Evolutionary conservation across 2,329 filamentous ascomycete species (phyloP).

Genomic region (Alternaria sp.): DNA sequence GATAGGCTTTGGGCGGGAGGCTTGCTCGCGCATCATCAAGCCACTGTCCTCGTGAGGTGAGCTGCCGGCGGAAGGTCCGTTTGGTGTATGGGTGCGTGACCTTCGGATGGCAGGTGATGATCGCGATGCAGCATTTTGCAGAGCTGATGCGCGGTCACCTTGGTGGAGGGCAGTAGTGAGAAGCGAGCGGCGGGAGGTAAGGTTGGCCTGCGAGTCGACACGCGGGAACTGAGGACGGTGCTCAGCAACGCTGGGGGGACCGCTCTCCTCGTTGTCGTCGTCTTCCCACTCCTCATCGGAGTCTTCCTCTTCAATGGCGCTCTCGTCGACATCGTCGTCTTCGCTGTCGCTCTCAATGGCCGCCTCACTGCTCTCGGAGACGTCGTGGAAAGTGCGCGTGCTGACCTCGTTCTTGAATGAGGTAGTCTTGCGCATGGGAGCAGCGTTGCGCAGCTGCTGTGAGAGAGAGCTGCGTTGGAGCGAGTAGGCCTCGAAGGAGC

Average conservation of each 20-base stretch:
- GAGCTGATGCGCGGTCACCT: slow-evolving; percentile 72
- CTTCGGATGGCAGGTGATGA: slow-evolving; percentile 64
- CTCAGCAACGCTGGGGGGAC: slow-evolving; percentile 82
- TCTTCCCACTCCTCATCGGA: slow-evolving; percentile 65
- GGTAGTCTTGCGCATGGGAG: slow-evolving; percentile 73
- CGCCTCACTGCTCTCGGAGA: slow-evolving; percentile 65
- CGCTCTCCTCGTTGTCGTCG: slow-evolving; percentile 77
- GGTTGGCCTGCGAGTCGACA: slow-evolving; percentile 85
- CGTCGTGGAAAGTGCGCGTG: slow-evolving; percentile 69
- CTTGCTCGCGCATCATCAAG: slow-evolving; percentile 66
- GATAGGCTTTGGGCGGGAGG: slow-evolving; percentile 82
- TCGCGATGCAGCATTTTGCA: slow-evolving; percentile 71
- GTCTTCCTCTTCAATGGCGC: slow-evolving; percentile 69
- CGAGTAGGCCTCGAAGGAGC: slow-evolving; percentile 70
- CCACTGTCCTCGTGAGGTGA: slow-evolving; percentile 62
- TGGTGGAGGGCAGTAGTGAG: slow-evolving; percentile 90
- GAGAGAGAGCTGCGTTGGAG: slow-evolving; percentile 63
- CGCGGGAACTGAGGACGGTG: slow-evolving; percentile 80
- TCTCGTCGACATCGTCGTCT: slow-evolving; percentile 66
- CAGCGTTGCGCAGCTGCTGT: slow-evolving; percentile 59
- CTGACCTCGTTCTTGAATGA: slow-evolving; percentile 82
- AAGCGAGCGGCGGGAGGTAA: slow-evolving; percentile 85
- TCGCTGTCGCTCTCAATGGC: slow-evolving; percentile 68
- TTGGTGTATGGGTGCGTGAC: slow-evolving; percentile 73
- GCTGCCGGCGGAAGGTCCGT: slow-evolving; percentile 69